Base-by-base conservation (phyloP, 495 filamentous ascomycete species). In the Chaetomidium leptoderma region DNA sequence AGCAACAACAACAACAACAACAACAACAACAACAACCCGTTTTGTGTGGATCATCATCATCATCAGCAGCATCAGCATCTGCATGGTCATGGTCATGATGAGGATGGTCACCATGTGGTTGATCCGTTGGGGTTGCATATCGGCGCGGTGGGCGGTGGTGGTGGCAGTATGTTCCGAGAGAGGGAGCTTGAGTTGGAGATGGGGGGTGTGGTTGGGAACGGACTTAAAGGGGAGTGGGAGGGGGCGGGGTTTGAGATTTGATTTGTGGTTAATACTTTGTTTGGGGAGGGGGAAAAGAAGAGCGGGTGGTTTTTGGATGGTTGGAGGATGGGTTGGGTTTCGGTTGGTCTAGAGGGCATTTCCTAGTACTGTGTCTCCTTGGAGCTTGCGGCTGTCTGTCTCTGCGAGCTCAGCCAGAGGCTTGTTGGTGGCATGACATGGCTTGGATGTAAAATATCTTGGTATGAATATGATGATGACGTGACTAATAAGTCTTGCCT, bases 201-300 rank as follows among this genome's bases (percentile, higher is more conserved):
- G 33, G 32, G 21, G 16, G 14, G 37, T 23, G 23, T 2, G 39
- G 26, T 42, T 21, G 47, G 10, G n/a, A 9, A 33, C 6, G 6
- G 32, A 33, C 32, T 77, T 26, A 76, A 77, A 59, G 66, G 59
- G 27, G 74, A 77, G 59, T 71, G 68, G 69, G 70, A 67, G 13
- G 26, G 51, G 4, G 58, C 58, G 21, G 48, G 32, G n/a, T 59
- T 55, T 29, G 55, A 35, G 36, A 24, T 47, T 57, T 45, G 39
- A 27, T 46, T 7, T 6, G 2, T 44, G 24, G 27, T 6, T 32
- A 10, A 0, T 19, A 32, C 5, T 32, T n/a, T 32, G 16, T 21
- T 7, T 33, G 19, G 26, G 27, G 8, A 29, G 16, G 30, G 23
- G 24, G 36, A 26, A n/a, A 6, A 9, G 24, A n/a, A n/a, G 10